Evolutionary conservation across 2,329 filamentous ascomycete species (phyloP).

Genomic region (Paraphaeosphaeria minitans): DNA sequence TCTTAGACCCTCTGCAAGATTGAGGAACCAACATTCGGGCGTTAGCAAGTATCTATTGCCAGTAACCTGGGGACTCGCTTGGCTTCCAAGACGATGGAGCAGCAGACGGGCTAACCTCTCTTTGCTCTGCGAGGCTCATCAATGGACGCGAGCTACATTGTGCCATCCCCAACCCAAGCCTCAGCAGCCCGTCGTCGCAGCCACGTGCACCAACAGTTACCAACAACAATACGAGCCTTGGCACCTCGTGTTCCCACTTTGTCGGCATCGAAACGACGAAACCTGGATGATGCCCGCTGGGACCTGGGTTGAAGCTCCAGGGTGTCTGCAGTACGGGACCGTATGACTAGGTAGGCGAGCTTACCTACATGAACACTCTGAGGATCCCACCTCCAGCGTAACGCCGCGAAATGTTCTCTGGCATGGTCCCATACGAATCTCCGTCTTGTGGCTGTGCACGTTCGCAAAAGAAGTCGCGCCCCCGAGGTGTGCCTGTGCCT

Average conservation of each 20-base stretch:
- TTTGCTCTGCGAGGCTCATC: background rate
- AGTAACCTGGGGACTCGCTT: background rate
- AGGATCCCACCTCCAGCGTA: no score
- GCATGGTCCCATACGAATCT: background rate
- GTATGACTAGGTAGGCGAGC: no score
- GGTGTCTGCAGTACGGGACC: background rate
- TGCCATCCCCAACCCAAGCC: background rate
- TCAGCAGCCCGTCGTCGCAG: background rate
- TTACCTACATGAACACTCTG: no score
- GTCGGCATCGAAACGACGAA: background rate
- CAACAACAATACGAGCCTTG: conserved; percentile 2
- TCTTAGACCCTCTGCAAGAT: background rate
- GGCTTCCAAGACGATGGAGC: background rate
- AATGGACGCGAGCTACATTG: background rate
- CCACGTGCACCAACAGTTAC: conserved; percentile 1
- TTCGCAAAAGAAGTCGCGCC: background rate
- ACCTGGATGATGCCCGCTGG: conserved; percentile 3
- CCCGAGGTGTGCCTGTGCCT: background rate
- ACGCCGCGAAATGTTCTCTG: background rate
- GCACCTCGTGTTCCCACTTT: conserved; percentile 7
- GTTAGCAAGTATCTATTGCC: background rate
- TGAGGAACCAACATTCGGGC: background rate
- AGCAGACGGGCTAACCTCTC: background rate
- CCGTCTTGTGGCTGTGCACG: background rate
- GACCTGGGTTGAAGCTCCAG: background rate